phyloP scores from a whole-genome alignment of 164 flowering plant species.

The Euptelea pleiosperma region DNA sequence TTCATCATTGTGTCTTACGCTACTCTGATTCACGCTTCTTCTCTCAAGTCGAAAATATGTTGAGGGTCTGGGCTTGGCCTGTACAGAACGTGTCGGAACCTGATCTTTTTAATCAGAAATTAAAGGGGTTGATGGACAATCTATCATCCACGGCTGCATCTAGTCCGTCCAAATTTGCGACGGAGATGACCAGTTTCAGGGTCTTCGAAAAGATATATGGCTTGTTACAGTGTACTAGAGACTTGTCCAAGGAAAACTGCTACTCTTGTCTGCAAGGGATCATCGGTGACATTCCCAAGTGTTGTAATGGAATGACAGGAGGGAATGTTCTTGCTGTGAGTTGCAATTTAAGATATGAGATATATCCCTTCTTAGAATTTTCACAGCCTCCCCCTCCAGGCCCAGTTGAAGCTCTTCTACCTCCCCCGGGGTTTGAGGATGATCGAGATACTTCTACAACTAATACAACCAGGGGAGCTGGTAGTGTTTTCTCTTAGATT shows the following conservation, averaged over 20 bases:
- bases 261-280: neutral
- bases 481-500: too few species aligned
- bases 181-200: too few species aligned
- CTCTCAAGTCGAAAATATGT: neutral
- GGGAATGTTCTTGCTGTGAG: neutral
- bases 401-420: too few species aligned
- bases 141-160: neutral
- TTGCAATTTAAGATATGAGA: neutral
- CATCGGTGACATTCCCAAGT: neutral
- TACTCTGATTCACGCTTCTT: constrained; percentile 24
- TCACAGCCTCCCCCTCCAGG: too few species aligned
- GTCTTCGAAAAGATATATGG: too few species aligned
- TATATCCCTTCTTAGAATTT: neutral
- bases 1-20: constrained; percentile 11
- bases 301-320: neutral
- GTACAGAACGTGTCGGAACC: neutral
- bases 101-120: neutral
- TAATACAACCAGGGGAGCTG: too few species aligned
- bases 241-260: too few species aligned
- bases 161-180: too few species aligned
- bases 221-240: too few species aligned
- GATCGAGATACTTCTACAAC: too few species aligned
- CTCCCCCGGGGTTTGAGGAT: too few species aligned
- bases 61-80: too few species aligned
- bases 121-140: constrained; percentile 7